Percentiles rank a stretch among this genome's conserved stretches.
Conservation (phyloP, 2,329 filamentous ascomycete genomes). For the Tolypocladium capitatum region DNA sequence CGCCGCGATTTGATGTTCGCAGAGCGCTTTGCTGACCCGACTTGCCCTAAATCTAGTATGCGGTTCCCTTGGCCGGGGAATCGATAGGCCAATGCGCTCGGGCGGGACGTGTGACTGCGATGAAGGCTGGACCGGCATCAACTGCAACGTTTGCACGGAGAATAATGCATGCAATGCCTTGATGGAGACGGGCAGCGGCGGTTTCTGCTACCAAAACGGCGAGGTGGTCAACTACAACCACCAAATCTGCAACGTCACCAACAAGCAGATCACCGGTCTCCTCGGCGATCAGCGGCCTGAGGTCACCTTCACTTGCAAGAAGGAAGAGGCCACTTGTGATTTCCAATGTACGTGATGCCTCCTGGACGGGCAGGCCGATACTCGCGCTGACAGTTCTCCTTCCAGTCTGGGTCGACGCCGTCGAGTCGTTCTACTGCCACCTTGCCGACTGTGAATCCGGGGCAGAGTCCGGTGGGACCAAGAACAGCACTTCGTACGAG, state of each 20-base stretch:
- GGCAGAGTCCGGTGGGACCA: conserved; percentile 51
- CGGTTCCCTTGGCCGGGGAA: conserved; percentile 71
- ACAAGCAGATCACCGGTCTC: conserved; percentile 80
- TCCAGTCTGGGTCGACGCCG: conserved; percentile 82
- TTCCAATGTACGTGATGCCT: conserved; percentile 64
- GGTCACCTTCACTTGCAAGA: conserved; percentile 86
- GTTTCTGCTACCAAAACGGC: conserved; percentile 84
- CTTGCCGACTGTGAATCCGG: conserved; percentile 67
- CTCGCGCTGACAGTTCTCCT: conserved; percentile 4
- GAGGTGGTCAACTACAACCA: conserved; percentile 88
- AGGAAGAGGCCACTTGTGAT: conserved; percentile 63
- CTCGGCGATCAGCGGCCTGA: conserved; percentile 77
- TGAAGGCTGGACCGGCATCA: conserved; percentile 91
- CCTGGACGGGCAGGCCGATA: not conserved
- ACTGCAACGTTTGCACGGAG: conserved; percentile 88
- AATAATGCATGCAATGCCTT: conserved; percentile 76
- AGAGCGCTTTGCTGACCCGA: not conserved
- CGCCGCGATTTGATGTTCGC: not conserved
- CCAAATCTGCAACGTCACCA: conserved; percentile 96
- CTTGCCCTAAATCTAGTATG: conserved; percentile 42
- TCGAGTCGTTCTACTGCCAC: conserved; percentile 93
- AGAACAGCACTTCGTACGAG: conserved; percentile 73
- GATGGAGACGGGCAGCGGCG: conserved; percentile 70
- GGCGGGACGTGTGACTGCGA: conserved; percentile 69
- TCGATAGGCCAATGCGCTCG: conserved; percentile 61